Evolutionary conservation across 2,329 filamentous ascomycete genomes (phyloP).

Genomic region (Colletotrichum coccodes): DNA sequence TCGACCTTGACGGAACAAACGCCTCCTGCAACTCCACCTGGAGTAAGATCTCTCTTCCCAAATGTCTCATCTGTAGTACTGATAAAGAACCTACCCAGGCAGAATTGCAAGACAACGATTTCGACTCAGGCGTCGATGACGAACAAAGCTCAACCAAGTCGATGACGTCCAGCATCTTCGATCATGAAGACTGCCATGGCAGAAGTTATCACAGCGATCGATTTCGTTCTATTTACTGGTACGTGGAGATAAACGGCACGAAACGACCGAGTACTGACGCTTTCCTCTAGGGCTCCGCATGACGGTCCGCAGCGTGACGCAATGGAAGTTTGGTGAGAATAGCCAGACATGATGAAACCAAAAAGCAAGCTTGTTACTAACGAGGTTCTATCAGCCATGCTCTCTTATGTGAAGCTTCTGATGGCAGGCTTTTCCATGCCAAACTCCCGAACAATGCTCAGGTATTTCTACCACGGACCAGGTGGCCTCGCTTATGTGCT

Average conservation of each 20-base stretch:
- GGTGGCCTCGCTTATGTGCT: not conserved
- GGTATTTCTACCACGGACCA: not conserved
- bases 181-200: not conserved
- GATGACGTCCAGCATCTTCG: not conserved
- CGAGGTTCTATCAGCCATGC: not conserved
- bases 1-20: not conserved
- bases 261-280: not conserved
- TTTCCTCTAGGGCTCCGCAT: not conserved
- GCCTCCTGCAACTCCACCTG: not conserved
- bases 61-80: not conserved
- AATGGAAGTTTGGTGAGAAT: not conserved
- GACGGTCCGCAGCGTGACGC: not conserved
- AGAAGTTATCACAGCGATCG: not conserved
- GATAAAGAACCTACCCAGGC: not conserved
- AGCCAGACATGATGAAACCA: not conserved
- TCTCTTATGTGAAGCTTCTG: not conserved
- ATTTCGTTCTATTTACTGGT: not conserved
- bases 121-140: not conserved
- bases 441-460: not conserved
- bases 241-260: not conserved
- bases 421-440: not conserved
- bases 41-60: not conserved
- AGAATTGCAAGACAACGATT: not conserved
- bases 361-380: not conserved
- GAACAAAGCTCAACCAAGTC: not conserved